Percentiles rank a stretch among this genome's conserved stretches.
Conservation (phyloP, 768 basidiomycete species). For the Candolleomyces efflorescens region DNA sequence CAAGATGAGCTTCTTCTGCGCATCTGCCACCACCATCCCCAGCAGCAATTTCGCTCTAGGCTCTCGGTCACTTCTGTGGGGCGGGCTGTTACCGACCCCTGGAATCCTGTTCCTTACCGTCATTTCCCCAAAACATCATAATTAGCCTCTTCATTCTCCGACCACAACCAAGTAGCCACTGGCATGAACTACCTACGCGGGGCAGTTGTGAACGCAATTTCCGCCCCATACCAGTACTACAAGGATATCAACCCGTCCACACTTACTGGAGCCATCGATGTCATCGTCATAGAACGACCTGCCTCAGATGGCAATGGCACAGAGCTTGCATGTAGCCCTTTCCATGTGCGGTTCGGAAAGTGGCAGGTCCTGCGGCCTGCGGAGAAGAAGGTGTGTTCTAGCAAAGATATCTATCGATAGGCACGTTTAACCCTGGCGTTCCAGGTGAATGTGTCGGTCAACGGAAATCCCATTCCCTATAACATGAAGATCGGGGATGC, state of each 20-base stretch:
- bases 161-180: neutral
- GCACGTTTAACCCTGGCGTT: neutral
- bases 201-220: constrained; percentile 71
- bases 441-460: constrained; percentile 86
- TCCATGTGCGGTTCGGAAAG: constrained; percentile 97
- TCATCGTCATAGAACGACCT: constrained; percentile 86
- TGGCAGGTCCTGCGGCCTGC: constrained; percentile 90
- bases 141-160: neutral
- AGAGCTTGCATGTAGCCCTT: constrained; percentile 87
- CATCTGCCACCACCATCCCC: neutral
- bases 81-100: neutral
- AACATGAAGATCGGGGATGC: constrained; percentile 99
- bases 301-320: constrained; percentile 50
- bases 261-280: constrained; percentile 97
- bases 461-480: constrained; percentile 83
- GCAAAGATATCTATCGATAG: neutral
- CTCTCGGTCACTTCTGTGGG: neutral
- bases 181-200: constrained; percentile 86
- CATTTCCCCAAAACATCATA: neutral
- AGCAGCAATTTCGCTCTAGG: neutral
- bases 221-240: constrained; percentile 87
- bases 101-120: neutral
- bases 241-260: constrained; percentile 95
- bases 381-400: constrained; percentile 75
- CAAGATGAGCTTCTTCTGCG: constrained; percentile 1